Conservation (phyloP, 2,329 filamentous ascomycete genomes). For the Penicillium janthinellum region DNA sequence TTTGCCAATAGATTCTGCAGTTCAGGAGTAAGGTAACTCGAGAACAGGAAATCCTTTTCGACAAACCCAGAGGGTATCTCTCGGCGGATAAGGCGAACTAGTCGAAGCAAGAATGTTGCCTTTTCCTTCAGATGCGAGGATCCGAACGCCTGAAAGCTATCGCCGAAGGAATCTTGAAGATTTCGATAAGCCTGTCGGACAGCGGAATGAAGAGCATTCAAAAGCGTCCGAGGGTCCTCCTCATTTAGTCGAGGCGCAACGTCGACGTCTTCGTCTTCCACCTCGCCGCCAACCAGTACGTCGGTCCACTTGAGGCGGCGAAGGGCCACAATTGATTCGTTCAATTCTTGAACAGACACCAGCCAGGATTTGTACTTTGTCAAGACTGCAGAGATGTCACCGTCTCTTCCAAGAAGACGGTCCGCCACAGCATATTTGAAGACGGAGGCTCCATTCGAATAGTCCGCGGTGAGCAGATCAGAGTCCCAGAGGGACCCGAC, state of each 20-base stretch:
- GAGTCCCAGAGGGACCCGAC: constrained; percentile 68
- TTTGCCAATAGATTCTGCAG: constrained; percentile 65
- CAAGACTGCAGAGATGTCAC: constrained; percentile 64
- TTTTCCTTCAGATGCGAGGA: constrained; percentile 52
- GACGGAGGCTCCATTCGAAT: constrained; percentile 63
- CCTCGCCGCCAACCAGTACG: constrained; percentile 42
- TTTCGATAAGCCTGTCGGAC: constrained; percentile 60
- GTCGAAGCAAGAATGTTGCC: constrained; percentile 66
- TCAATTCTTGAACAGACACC: constrained; percentile 62
- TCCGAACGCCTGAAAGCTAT: constrained; percentile 53
- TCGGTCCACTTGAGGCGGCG: constrained; percentile 41
- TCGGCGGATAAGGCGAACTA: constrained; percentile 72
- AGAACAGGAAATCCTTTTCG: constrained; percentile 51
- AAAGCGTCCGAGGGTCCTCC: constrained; percentile 68
- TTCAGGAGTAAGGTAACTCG: constrained; percentile 61
- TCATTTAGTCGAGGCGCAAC: constrained; percentile 60
- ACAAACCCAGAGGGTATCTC: constrained; percentile 60
- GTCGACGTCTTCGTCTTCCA: constrained; percentile 41
- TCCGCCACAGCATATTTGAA: constrained; percentile 72
- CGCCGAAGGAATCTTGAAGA: constrained; percentile 50
- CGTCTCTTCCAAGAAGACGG: constrained; percentile 71
- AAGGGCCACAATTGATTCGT: constrained; percentile 37
- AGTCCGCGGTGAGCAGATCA: constrained; percentile 64
- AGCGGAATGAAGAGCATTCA: constrained; percentile 59
- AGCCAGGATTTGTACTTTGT: constrained; percentile 72